Percentiles rank a stretch among this genome's conserved stretches.
phyloP scores from a whole-genome alignment of 108 stramenopile genomes.

The Skeletonema grethae region DNA sequence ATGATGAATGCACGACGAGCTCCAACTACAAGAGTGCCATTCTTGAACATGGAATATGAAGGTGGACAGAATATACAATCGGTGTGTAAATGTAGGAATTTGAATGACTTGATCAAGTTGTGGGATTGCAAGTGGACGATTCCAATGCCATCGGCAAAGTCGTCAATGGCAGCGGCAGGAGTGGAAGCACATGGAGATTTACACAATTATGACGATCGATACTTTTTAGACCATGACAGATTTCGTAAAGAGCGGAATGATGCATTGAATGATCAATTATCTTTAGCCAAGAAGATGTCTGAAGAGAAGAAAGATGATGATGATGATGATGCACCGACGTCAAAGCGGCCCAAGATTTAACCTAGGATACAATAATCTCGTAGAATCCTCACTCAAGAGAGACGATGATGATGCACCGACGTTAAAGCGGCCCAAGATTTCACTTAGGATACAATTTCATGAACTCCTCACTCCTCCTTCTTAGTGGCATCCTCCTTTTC shows the following conservation, averaged over 20 bases:
- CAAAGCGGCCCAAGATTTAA: conserved; percentile 36
- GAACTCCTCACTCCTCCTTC: neutral
- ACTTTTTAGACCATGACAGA: conserved; percentile 49
- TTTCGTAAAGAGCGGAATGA: conserved; percentile 28
- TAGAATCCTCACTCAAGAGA: too few species aligned
- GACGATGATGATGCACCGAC: too few species aligned
- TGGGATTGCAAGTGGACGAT: conserved; percentile 65
- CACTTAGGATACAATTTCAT: too few species aligned
- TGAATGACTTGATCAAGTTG: conserved; percentile 70
- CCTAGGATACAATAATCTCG: neutral
- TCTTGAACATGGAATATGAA: conserved; percentile 53
- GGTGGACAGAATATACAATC: conserved; percentile 69
- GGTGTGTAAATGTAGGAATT: conserved; percentile 64
- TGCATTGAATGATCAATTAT: conserved; percentile 4
- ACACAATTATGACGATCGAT: conserved; percentile 54
- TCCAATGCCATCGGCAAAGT: conserved; percentile 6
- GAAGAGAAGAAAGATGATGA: conserved; percentile 34
- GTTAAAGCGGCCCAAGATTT: too few species aligned
- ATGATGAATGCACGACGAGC: conserved; percentile 90
- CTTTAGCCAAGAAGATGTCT: neutral
- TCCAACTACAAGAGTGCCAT: conserved; percentile 55
- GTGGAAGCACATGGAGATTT: conserved; percentile 14
- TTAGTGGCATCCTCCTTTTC: neutral
- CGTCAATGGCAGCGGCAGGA: neutral
- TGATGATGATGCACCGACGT: neutral